Base-by-base conservation (phyloP, 2,329 filamentous ascomycete genomes). In the Aspergillus fumigatiaffinis region DNA sequence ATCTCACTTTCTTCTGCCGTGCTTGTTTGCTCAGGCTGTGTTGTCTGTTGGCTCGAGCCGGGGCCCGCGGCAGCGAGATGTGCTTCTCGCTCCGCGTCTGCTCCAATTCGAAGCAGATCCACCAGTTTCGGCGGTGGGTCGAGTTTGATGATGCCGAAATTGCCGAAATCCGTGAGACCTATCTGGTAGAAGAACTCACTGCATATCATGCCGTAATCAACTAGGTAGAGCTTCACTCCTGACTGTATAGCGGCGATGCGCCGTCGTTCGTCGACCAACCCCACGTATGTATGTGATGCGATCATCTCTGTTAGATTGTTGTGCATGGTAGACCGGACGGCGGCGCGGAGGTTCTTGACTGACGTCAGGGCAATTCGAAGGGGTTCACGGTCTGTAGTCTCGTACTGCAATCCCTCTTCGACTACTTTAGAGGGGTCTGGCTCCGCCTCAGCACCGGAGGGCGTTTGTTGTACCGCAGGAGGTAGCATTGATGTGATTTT, bases 401-500 rank as follows among this genome's bases (percentile, higher is more conserved):
- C 87, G 72, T 97, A 97, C 38, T 88, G 83, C 47, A 87, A 77
- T 3, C 82, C 80, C 53, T 87, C 82, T 3, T 72, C 69, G 6
- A 64, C 55, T 38, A 67, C 55, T 20, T 62, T 58, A 32, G 63
- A 41, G 3, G 61, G 47, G 50, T 59, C 41, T 69, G 72, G 52
- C 54, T 80, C 79, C 54, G 59, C 52, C 41, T 72, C 71, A 12
- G 68, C 63, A 20, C 64, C 62, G 14, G 60, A 51, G 9, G 62
- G 63, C 12, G 63, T 63, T 41, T 69, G 70, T n/a, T 63, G 65
- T 54, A 63, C 62, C n/a, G 79, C 76, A 20, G 86, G 82, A n/a
- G 86, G 82, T 32, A 99, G 85, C 93, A 99, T 97, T 59, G 90
- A 92, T 0, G 94, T 99, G 61, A 99, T 99, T 73, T 99, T 99